Evolutionary conservation across 768 basidiomycete genomes (phyloP).

Genomic region (Thelephora ganbajun): DNA sequence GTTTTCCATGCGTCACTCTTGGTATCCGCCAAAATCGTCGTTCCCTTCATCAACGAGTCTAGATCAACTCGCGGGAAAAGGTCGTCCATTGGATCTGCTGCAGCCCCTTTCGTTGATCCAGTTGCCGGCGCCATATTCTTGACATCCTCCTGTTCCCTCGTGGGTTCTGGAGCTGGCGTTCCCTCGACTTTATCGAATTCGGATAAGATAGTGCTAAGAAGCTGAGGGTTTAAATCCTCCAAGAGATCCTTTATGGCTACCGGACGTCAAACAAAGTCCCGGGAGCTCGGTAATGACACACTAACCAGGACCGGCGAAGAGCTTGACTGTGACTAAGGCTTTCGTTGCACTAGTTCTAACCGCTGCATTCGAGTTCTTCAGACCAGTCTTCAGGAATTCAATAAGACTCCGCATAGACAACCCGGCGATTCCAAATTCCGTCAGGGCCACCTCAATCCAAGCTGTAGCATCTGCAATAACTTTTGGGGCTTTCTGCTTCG

Average conservation of each 20-base stretch:
- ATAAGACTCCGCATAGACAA: slow-evolving; percentile 74
- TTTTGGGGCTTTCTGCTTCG: slow-evolving; percentile 95
- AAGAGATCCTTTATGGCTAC: slow-evolving; percentile 84
- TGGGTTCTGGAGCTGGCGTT: slow-evolving; percentile 62
- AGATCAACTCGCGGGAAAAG: slow-evolving; percentile 92
- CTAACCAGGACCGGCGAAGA: slow-evolving; percentile 83
- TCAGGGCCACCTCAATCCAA: slow-evolving; percentile 79
- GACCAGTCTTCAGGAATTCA: slow-evolving; percentile 74
- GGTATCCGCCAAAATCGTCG: slow-evolving; percentile 66
- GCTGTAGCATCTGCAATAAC: slow-evolving; percentile 80
- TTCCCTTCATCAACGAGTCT: slow-evolving; percentile 72
- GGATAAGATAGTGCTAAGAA: slow-evolving; percentile 74
- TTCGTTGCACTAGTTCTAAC: slow-evolving; percentile 93
- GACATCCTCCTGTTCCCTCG: slow-evolving; percentile 64
- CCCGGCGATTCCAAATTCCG: slow-evolving; percentile 86
- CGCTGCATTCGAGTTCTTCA: slow-evolving; percentile 88
- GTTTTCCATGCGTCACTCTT: slow-evolving; percentile 96
- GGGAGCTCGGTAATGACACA: slow-evolving; percentile 3
- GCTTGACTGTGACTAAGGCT: slow-evolving; percentile 75
- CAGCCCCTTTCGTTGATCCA: slow-evolving; percentile 19
- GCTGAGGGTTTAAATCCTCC: slow-evolving; percentile 88
- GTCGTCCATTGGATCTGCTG: slow-evolving; percentile 73
- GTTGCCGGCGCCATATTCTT: slow-evolving; percentile 29
- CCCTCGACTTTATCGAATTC: slow-evolving; percentile 93
- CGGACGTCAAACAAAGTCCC: not conserved